Conservation (phyloP, 2,329 filamentous ascomycete species). For the Monosporascus sp. region DNA sequence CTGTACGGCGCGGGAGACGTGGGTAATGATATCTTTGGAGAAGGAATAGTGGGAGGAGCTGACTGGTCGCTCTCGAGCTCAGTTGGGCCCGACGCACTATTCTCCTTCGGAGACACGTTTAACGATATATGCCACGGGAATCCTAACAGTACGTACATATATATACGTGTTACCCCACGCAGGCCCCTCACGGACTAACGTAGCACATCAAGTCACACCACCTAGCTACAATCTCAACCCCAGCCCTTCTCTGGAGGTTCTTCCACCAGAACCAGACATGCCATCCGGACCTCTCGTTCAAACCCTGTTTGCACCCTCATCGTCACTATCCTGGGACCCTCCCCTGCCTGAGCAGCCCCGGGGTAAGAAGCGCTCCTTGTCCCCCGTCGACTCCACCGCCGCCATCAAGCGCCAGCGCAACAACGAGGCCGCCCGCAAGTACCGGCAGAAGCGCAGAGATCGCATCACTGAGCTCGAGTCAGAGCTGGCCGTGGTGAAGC, state of each 20-base stretch:
- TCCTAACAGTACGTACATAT: slow-evolving; percentile 18
- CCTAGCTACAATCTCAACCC: slow-evolving; percentile 11
- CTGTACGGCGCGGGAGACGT: neutral
- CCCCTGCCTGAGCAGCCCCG: slow-evolving; percentile 8
- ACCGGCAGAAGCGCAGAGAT: slow-evolving; percentile 65
- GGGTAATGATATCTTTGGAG: slow-evolving; percentile 12
- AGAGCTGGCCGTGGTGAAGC: slow-evolving; percentile 51
- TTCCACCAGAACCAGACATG: slow-evolving; percentile 6
- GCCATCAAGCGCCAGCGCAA: slow-evolving; percentile 59
- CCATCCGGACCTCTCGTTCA: slow-evolving; percentile 3
- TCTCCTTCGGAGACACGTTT: slow-evolving; percentile 11
- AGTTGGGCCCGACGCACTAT: slow-evolving; percentile 12
- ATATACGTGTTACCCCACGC: neutral
- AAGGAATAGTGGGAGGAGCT: slow-evolving; percentile 5
- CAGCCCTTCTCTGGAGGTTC: slow-evolving; percentile 13
- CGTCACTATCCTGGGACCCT: slow-evolving; percentile 5
- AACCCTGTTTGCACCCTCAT: neutral
- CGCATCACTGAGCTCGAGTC: slow-evolving; percentile 58
- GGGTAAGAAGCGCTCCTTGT: slow-evolving; percentile 16
- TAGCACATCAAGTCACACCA: slow-evolving; percentile 11
- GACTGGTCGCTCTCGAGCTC: slow-evolving; percentile 21
- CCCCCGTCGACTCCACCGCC: slow-evolving; percentile 24
- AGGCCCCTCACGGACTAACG: neutral
- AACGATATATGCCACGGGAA: slow-evolving; percentile 15
- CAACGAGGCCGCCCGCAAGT: slow-evolving; percentile 66